phyloP scores from a whole-genome alignment of 495 filamentous ascomycete species.

The Talaromyces adpressus region DNA sequence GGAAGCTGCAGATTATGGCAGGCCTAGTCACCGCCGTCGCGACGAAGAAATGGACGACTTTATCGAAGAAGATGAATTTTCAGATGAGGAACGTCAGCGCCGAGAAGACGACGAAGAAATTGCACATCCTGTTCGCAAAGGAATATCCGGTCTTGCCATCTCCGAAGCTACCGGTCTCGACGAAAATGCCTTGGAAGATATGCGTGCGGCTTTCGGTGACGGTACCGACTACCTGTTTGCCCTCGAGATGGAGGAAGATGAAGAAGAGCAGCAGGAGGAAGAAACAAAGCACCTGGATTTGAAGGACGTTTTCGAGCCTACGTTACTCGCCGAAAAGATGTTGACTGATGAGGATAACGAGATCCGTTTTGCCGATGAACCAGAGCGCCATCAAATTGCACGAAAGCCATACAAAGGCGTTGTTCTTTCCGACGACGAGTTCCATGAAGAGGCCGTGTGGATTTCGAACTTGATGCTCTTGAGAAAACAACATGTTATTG shows the following conservation, averaged over 20 bases:
- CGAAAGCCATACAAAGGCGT: constrained; percentile 79
- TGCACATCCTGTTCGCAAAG: constrained; percentile 58
- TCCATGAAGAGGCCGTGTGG: constrained; percentile 84
- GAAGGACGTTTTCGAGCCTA: constrained; percentile 96
- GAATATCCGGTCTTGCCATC: constrained; percentile 50
- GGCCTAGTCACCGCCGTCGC: constrained; percentile 39
- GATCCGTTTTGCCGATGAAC: constrained; percentile 80
- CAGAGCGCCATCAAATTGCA: constrained; percentile 88
- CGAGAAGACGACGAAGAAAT: constrained; percentile 85
- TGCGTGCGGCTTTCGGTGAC: constrained; percentile 91
- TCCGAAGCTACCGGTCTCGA: constrained; percentile 70
- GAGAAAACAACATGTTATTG: constrained; percentile 59
- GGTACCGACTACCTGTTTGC: constrained; percentile 95
- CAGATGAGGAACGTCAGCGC: constrained; percentile 72
- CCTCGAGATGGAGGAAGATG: constrained; percentile 68
- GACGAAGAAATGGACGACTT: constrained; percentile 89
- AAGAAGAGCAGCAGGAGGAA: constrained; percentile 60
- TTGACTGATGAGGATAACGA: constrained; percentile 91
- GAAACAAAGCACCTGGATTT: constrained; percentile 74
- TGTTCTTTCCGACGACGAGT: constrained; percentile 67
- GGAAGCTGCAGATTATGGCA: constrained; percentile 52
- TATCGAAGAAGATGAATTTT: constrained; percentile 91
- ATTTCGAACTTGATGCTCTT: constrained; percentile 83
- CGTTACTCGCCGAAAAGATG: constrained; percentile 84
- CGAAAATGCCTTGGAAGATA: constrained; percentile 86